phyloP scores from a whole-genome alignment of 371 early-diverging fungal species.

The Capillidium rhysosporum region DNA sequence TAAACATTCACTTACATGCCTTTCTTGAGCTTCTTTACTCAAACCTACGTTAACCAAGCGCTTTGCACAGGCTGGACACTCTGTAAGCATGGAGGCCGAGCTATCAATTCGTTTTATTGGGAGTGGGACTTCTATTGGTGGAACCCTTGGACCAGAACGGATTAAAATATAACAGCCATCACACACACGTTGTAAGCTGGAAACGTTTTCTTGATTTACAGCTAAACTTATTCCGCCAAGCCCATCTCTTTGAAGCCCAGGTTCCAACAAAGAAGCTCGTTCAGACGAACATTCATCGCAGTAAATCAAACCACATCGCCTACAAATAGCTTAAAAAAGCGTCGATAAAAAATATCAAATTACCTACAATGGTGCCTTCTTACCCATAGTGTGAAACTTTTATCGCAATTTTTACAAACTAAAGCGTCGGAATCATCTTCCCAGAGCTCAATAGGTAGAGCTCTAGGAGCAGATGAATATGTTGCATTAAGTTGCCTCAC shows the following conservation, averaged over 20 bases:
- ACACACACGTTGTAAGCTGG: neutral
- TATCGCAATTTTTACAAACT: neutral
- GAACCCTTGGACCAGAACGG: neutral
- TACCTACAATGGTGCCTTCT: conserved; percentile 6
- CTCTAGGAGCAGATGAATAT: neutral
- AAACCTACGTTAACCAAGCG: neutral
- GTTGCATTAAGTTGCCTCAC: neutral
- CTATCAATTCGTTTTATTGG: neutral
- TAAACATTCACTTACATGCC: conserved; percentile 2
- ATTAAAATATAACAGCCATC: neutral
- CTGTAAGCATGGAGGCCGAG: neutral
- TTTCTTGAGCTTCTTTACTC: conserved; percentile 3
- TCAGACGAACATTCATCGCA: conserved; percentile 1
- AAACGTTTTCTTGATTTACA: neutral
- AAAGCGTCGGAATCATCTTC: neutral
- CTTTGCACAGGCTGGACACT: neutral
- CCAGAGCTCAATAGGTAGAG: neutral
- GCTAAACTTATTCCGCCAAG: neutral
- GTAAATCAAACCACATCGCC: conserved; percentile 3
- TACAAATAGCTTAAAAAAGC: neutral
- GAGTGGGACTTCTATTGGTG: neutral
- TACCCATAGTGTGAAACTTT: neutral
- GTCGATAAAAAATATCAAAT: neutral
- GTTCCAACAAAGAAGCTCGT: neutral
- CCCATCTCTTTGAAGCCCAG: neutral